Percentiles rank a stretch among this genome's conserved stretches.
phyloP scores from a whole-genome alignment of 768 basidiomycete genomes.

The Tremella fuciformis region DNA sequence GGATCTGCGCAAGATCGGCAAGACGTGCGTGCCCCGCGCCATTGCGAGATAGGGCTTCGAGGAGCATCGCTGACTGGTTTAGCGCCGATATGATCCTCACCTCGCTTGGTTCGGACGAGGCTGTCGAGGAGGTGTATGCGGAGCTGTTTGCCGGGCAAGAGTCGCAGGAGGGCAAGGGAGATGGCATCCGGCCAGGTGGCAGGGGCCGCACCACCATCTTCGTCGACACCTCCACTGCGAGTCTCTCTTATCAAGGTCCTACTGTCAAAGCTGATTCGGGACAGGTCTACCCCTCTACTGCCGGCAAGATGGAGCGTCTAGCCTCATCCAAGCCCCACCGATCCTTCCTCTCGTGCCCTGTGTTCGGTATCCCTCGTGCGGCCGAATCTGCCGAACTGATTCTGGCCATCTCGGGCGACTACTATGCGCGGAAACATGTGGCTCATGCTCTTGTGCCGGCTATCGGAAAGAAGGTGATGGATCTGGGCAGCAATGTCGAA shows the following conservation, averaged over 20 bases:
- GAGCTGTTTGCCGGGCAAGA: constrained; percentile 62
- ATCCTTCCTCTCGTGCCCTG: constrained; percentile 70
- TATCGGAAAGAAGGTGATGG: constrained; percentile 66
- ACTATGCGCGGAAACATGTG: constrained; percentile 75
- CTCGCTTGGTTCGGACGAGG: constrained; percentile 68
- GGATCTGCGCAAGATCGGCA: constrained; percentile 61
- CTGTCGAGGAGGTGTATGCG: constrained; percentile 64
- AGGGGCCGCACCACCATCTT: constrained; percentile 64
- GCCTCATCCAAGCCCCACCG: constrained; percentile 62
- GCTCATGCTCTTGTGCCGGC: constrained; percentile 75
- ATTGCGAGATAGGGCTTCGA: background rate
- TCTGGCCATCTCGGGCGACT: constrained; percentile 75
- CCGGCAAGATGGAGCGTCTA: constrained; percentile 61
- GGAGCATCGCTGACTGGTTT: background rate
- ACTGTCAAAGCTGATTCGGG: background rate
- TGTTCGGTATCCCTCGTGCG: constrained; percentile 65
- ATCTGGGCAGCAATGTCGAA: constrained; percentile 81
- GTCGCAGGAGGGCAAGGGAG: constrained; percentile 55
- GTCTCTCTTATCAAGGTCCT: constrained; percentile 34
- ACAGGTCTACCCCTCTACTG: constrained; percentile 49
- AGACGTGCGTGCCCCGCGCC: constrained; percentile 49
- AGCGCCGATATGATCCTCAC: constrained; percentile 74
- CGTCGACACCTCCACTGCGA: constrained; percentile 78
- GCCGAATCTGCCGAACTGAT: constrained; percentile 68
- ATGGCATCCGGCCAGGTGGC: constrained; percentile 43